phyloP scores from a whole-genome alignment of 2,329 filamentous ascomycete genomes.

The Microcyclosporella mali region DNA sequence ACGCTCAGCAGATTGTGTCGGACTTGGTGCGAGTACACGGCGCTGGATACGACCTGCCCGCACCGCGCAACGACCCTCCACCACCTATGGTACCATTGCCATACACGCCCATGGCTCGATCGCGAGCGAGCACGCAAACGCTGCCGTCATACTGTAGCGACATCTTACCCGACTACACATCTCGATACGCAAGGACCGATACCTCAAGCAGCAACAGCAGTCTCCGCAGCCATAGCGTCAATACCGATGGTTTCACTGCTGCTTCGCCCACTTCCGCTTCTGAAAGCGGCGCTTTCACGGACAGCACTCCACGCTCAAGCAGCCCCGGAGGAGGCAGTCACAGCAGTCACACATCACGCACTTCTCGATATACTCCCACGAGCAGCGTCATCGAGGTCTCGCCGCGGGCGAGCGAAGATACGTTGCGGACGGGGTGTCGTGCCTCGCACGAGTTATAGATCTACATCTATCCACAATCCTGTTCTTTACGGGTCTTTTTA shows the following conservation, averaged over 20 bases:
- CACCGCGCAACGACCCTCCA: slow-evolving; percentile 19
- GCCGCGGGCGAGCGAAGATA: slow-evolving; percentile 37
- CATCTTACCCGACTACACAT: slow-evolving; percentile 42
- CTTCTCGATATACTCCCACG: slow-evolving; percentile 30
- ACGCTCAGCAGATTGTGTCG: slow-evolving; percentile 48
- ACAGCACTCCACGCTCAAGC: slow-evolving; percentile 11
- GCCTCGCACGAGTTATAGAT: slow-evolving; percentile 4
- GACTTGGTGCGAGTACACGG: slow-evolving; percentile 25
- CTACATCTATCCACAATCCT: no score
- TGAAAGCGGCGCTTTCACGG: slow-evolving; percentile 7
- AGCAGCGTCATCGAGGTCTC: slow-evolving; percentile 40
- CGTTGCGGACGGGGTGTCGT: slow-evolving; percentile 26
- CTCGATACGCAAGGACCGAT: slow-evolving; percentile 26
- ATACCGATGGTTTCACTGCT: not conserved
- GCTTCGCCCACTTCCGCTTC: slow-evolving; percentile 1
- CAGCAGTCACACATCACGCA: slow-evolving; percentile 16
- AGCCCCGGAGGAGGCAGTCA: slow-evolving; percentile 11
- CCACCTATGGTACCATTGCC: slow-evolving; percentile 22
- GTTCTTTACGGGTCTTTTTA: no score
- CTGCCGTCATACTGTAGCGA: slow-evolving; percentile 33
- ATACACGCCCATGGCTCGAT: slow-evolving; percentile 26
- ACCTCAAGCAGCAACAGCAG: slow-evolving; percentile 25
- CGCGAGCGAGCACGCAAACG: slow-evolving; percentile 28
- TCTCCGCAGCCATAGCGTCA: slow-evolving; percentile 8
- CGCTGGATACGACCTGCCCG: slow-evolving; percentile 29